phyloP scores from a whole-genome alignment of 2,329 filamentous ascomycete species.

The Erysiphe pulchra region DNA sequence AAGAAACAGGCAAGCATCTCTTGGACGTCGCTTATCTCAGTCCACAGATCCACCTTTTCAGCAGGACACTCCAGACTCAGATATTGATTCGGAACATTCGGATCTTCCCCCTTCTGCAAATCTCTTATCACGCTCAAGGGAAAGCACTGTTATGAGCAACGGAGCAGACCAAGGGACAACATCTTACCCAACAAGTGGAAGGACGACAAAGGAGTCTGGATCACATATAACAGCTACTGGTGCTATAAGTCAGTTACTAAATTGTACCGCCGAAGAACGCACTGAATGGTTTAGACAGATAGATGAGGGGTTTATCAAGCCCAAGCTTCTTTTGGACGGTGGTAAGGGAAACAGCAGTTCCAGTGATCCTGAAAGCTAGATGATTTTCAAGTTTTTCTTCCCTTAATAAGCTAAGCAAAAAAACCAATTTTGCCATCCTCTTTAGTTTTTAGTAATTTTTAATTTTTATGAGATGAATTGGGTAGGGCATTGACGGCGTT shows the following conservation, averaged over 20 bases:
- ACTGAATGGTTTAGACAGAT: constrained; percentile 74
- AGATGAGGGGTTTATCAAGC: constrained; percentile 92
- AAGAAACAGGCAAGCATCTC: constrained; percentile 24
- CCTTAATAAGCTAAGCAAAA: no score
- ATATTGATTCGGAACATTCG: constrained; percentile 38
- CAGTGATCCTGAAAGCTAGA: no score
- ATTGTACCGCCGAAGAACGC: constrained; percentile 57
- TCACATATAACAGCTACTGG: constrained; percentile 36
- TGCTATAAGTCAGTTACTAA: constrained; percentile 58
- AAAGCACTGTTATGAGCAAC: constrained; percentile 1
- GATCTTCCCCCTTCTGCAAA: constrained; percentile 35
- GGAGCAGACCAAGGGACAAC: constrained; percentile 2
- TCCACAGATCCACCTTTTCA: constrained; percentile 30
- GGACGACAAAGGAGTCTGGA: constrained; percentile 9
- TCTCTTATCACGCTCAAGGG: background rate
- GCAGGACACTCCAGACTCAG: constrained; percentile 21
- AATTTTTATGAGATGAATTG: no score
- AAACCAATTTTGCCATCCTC: no score
- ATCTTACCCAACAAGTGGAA: constrained; percentile 13
- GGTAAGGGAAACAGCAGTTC: constrained; percentile 10
- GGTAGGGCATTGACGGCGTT: no score
- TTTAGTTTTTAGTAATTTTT: no score
- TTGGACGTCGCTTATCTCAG: constrained; percentile 10
- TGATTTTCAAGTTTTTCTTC: no score
- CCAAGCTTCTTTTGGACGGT: constrained; percentile 61